These are phyloP conservation scores for Pseudopithomyces maydicus DNA, from an alignment of 2,329 filamentous ascomycete genomes.

Conservation along the genomic window DNA sequence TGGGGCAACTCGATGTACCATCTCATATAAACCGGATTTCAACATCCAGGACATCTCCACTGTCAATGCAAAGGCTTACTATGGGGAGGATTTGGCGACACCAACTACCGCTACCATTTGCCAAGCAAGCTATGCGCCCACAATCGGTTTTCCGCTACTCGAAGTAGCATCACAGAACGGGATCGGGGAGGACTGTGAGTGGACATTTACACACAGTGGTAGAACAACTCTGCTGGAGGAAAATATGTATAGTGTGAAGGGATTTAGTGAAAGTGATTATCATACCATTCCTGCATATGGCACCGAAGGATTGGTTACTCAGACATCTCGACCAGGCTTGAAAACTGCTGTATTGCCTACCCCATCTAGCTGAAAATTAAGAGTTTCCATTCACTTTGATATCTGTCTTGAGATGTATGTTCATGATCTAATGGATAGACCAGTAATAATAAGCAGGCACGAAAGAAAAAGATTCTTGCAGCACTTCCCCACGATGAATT, in stretches of 20 bases:
- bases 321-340: too few species aligned
- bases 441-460: too few species aligned
- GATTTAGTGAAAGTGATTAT: not conserved
- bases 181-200: not conserved
- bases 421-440: too few species aligned
- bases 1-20: not conserved
- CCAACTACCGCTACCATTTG: slow-evolving; percentile 1
- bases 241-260: not conserved
- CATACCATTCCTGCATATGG: slow-evolving; percentile 3
- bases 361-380: too few species aligned
- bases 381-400: too few species aligned
- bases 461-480: too few species aligned
- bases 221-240: not conserved
- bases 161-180: slow-evolving; percentile 6
- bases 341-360: too few species aligned
- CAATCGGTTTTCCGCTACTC: slow-evolving; percentile 3
- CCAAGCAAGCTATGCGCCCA: slow-evolving; percentile 3
- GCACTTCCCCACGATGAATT: too few species aligned
- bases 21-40: not conserved
- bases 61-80: slow-evolving; percentile 2
- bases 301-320: too few species aligned
- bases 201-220: not conserved
- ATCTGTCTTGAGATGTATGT: too few species aligned
- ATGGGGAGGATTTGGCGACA: not conserved
- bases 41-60: slow-evolving; percentile 3